Percentiles rank a stretch among this genome's conserved stretches.
Evolutionary conservation across 1,284 basidiomycete species (phyloP).

Genomic region (Leccinum subspadiceum): DNA sequence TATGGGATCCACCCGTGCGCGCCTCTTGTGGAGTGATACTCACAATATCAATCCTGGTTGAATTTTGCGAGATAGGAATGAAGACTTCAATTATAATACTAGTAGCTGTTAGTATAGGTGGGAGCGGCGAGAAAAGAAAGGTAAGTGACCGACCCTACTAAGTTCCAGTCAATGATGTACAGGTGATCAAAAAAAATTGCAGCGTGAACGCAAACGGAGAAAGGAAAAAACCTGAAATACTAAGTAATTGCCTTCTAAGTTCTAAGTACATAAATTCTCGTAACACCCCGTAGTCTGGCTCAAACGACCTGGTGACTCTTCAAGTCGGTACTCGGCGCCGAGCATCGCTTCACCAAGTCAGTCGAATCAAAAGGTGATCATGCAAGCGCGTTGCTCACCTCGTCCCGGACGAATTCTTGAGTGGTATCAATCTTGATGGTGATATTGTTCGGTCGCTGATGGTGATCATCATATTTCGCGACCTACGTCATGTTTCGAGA

Average conservation of each 20-base stretch:
- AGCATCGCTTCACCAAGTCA: conserved; percentile 20
- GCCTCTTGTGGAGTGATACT: too few species aligned
- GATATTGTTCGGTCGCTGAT: conserved; percentile 33
- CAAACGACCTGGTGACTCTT: conserved; percentile 25
- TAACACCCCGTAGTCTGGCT: not conserved
- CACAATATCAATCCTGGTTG: too few species aligned
- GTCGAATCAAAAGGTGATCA: not conserved
- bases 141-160: conserved; percentile 9
- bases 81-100: too few species aligned
- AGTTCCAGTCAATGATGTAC: conserved; percentile 20
- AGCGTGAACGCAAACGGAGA: conserved; percentile 1
- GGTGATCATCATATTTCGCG: conserved; percentile 10
- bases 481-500: not conserved
- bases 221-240: conserved; percentile 3
- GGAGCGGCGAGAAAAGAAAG: conserved; percentile 1
- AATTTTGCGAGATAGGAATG: too few species aligned
- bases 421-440: conserved; percentile 37
- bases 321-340: conserved; percentile 12
- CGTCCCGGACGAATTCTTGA: conserved; percentile 31
- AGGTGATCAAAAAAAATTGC: conserved; percentile 11
- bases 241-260: conserved; percentile 1
- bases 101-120: not conserved
- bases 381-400: conserved; percentile 19
- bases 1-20: not conserved
- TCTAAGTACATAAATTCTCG: not conserved